A percentile compares a stretch with the other conserved stretches of the same genome.
Evolutionary conservation across 2,329 filamentous ascomycete genomes (phyloP).

Genomic region (Monilinia laxa): DNA sequence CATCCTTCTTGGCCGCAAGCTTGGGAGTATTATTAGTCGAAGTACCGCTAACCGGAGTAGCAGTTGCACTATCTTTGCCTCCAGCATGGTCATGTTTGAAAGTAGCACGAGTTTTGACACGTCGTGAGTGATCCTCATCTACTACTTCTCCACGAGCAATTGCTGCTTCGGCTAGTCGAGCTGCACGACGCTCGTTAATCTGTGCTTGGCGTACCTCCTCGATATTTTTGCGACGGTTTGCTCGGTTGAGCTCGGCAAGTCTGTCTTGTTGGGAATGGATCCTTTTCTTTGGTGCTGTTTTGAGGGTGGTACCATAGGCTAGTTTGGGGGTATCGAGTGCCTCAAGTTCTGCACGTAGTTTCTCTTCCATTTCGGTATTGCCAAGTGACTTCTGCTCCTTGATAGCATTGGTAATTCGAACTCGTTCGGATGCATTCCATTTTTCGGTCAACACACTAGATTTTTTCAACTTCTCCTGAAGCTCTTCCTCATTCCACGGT

Average conservation of each 20-base stretch:
- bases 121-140: slow-evolving; percentile 58
- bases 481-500: slow-evolving; percentile 78
- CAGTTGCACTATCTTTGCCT: slow-evolving; percentile 51
- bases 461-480: slow-evolving; percentile 74
- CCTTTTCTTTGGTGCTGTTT: slow-evolving; percentile 52
- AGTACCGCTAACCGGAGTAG: slow-evolving; percentile 48
- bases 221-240: slow-evolving; percentile 81
- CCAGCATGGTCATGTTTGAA: slow-evolving; percentile 65
- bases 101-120: slow-evolving; percentile 66
- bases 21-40: slow-evolving; percentile 49
- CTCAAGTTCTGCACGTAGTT: slow-evolving; percentile 61
- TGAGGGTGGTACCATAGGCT: slow-evolving; percentile 68
- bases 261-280: slow-evolving; percentile 72
- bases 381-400: slow-evolving; percentile 64
- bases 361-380: slow-evolving; percentile 56
- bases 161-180: slow-evolving; percentile 59
- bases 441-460: slow-evolving; percentile 67
- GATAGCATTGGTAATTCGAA: slow-evolving; percentile 63
- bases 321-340: slow-evolving; percentile 66
- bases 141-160: slow-evolving; percentile 61
- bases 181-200: slow-evolving; percentile 70
- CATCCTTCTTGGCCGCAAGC: slow-evolving; percentile 45
- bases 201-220: slow-evolving; percentile 90
- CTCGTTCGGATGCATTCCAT: slow-evolving; percentile 65
- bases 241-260: slow-evolving; percentile 76